Conservation (phyloP, 2,329 filamentous ascomycete genomes). For the Arachnomyces sp. region DNA sequence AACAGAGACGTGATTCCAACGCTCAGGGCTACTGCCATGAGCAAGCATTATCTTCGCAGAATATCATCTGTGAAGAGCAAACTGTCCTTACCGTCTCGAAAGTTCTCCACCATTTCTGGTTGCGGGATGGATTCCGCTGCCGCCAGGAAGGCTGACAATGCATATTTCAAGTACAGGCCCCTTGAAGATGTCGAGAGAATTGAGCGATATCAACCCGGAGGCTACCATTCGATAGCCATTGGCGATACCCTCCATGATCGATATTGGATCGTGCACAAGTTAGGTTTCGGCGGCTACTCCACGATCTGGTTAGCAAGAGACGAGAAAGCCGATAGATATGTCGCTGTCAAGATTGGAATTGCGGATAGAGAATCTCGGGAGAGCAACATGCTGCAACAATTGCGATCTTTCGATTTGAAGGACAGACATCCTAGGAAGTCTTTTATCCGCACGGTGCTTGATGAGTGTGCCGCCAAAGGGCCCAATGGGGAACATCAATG, state of each 20-base stretch:
- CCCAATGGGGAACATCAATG: conserved; percentile 22
- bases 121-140: too few relatives aligned
- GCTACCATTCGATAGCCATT: conserved; percentile 18
- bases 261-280: conserved; percentile 18
- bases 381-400: conserved; percentile 5
- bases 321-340: conserved; percentile 12
- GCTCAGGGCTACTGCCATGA: too few relatives aligned
- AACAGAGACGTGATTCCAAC: too few relatives aligned
- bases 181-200: conserved; percentile 17
- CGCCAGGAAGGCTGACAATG: too few relatives aligned
- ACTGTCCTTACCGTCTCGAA: too few relatives aligned
- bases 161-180: conserved; percentile 12
- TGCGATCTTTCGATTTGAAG: neutral
- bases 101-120: too few relatives aligned
- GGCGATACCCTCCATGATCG: conserved; percentile 15
- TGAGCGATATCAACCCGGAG: conserved; percentile 17
- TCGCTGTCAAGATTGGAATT: conserved; percentile 22
- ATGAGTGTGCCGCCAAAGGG: conserved; percentile 17
- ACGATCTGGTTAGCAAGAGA: conserved; percentile 21
- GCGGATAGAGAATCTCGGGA: conserved; percentile 16
- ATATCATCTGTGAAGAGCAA: too few relatives aligned
- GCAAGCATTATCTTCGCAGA: too few relatives aligned
- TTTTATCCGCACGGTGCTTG: conserved; percentile 14
- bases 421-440: neutral
- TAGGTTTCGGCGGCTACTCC: conserved; percentile 20